These are phyloP conservation scores for Diaporthe aspalathi DNA, from an alignment of 2,329 filamentous ascomycete species.

Conservation along the genomic window DNA sequence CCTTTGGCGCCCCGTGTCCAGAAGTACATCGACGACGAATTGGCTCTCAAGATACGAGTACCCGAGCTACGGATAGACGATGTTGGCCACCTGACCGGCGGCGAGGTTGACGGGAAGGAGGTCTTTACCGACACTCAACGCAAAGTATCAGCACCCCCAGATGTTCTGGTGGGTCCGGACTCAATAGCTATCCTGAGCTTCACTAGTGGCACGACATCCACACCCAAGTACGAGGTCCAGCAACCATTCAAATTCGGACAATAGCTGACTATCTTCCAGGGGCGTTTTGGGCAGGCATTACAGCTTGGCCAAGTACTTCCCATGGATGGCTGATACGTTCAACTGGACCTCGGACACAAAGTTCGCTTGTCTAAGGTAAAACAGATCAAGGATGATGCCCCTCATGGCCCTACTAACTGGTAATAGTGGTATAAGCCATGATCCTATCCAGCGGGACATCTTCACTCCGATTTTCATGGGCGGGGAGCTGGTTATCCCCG, in stretches of 20 bases:
- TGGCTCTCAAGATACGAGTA: constrained; percentile 78
- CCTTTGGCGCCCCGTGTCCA: constrained; percentile 59
- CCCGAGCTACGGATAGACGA: constrained; percentile 79
- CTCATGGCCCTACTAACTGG: no score
- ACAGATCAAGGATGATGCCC: no score
- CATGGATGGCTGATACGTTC: constrained; percentile 93
- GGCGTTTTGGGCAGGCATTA: constrained; percentile 90
- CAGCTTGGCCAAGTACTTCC: constrained; percentile 85
- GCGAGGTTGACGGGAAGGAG: constrained; percentile 66
- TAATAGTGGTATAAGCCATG: no score
- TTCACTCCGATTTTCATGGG: constrained; percentile 35
- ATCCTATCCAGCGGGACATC: no score
- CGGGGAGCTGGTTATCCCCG: constrained; percentile 30
- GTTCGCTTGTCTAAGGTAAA: no score
- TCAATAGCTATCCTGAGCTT: constrained; percentile 81
- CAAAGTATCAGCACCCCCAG: constrained; percentile 68
- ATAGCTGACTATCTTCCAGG: no score
- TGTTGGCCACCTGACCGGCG: constrained; percentile 79
- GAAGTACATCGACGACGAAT: constrained; percentile 77
- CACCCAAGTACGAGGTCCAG: no score
- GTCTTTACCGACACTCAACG: constrained; percentile 66
- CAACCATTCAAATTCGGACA: no score
- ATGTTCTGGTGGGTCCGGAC: constrained; percentile 87
- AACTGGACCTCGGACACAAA: no score
- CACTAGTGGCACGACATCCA: constrained; percentile 69